These are phyloP conservation scores for Colletotrichum caudatum DNA, from an alignment of 2,329 filamentous ascomycete genomes.

Conservation along the genomic window DNA sequence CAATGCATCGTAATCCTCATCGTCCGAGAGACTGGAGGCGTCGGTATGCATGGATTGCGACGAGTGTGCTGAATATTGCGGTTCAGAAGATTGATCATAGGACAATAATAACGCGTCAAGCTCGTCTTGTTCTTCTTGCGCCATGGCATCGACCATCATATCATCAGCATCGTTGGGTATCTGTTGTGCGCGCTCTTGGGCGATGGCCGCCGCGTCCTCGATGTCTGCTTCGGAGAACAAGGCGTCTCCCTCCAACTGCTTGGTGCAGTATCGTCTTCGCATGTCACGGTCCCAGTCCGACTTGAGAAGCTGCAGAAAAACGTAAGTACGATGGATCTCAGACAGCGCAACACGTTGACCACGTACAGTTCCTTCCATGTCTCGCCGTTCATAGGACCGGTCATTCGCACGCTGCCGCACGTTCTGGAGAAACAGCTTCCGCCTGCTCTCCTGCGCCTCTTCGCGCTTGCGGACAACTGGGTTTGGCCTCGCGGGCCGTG, in stretches of 20 bases:
- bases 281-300: conserved; percentile 53
- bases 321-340: not conserved
- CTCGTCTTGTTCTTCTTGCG: conserved; percentile 66
- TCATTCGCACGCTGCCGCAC: conserved; percentile 72
- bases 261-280: conserved; percentile 48
- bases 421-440: conserved; percentile 77
- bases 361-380: conserved; percentile 70
- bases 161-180: conserved; percentile 54
- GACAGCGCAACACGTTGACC: not conserved
- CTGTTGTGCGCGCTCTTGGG: conserved; percentile 45
- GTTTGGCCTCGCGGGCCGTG: conserved; percentile 70
- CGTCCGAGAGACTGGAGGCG: conserved; percentile 58
- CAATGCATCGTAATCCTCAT: conserved; percentile 71
- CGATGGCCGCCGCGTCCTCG: conserved; percentile 60
- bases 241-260: conserved; percentile 54
- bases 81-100: conserved; percentile 51
- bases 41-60: conserved; percentile 48
- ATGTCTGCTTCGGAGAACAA: conserved; percentile 64
- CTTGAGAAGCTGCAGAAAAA: conserved; percentile 49
- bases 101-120: conserved; percentile 68
- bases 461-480: conserved; percentile 72
- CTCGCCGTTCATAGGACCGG: conserved; percentile 68
- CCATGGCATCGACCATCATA: conserved; percentile 66
- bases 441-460: conserved; percentile 71
- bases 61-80: conserved; percentile 46